phyloP scores from a whole-genome alignment of 345 rosid species.

The Corchorus olitorius region DNA sequence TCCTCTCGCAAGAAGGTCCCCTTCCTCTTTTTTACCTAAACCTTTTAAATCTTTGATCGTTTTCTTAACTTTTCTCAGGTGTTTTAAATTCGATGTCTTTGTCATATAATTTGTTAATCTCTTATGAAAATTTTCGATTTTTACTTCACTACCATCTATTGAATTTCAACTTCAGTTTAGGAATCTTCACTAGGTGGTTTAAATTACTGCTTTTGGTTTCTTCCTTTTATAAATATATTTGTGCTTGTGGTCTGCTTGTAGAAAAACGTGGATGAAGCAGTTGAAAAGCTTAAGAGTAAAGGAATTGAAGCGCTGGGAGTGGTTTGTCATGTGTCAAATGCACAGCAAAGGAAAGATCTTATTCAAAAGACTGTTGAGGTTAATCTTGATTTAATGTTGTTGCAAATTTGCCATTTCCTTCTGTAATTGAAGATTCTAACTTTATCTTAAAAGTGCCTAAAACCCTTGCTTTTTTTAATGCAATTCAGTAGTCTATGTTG shows the following conservation, averaged over 20 bases:
- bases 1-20: constrained; percentile 75
- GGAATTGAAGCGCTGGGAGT: constrained; percentile 80
- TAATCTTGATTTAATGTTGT: neutral
- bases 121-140: neutral
- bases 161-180: neutral
- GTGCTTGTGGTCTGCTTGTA: constrained; percentile 25
- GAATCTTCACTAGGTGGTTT: neutral
- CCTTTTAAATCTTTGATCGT: neutral
- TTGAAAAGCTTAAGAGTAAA: constrained; percentile 57
- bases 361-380: constrained; percentile 71
- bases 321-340: constrained; percentile 85
- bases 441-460: neutral
- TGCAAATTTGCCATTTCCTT: constrained; percentile 6
- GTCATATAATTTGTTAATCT: neutral
- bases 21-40: neutral
- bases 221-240: neutral
- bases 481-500: neutral
- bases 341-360: constrained; percentile 75
- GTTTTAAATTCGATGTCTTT: neutral
- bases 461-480: neutral
- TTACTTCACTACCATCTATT: neutral
- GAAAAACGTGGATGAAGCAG: constrained; percentile 89
- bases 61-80: neutral
- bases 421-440: neutral
- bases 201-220: neutral